Evolutionary conservation across 148 eudicot species (phyloP).

Genomic region (Rhododendron henanense): DNA sequence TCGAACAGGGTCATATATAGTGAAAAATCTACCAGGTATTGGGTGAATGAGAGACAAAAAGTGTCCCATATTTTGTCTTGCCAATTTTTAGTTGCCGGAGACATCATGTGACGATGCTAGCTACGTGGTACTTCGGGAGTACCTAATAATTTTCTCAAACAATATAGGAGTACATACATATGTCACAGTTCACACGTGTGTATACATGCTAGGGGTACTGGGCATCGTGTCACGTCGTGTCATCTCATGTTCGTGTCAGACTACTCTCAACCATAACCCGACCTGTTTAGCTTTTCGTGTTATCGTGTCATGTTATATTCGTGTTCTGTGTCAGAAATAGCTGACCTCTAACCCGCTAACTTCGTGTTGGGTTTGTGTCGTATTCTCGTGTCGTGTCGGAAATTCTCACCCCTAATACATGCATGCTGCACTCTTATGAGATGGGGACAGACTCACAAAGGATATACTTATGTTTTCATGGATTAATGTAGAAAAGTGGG

Average conservation of each 20-base stretch:
- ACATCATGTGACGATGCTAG: neutral
- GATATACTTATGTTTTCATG: neutral
- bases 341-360: no score
- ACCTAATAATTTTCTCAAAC: neutral
- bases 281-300: no score
- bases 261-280: no score
- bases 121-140: neutral
- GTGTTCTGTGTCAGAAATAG: no score
- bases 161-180: neutral
- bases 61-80: neutral
- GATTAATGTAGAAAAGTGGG: conserved; percentile 40
- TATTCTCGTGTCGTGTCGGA: no score
- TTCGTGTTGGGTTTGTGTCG: no score
- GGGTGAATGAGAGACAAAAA: neutral
- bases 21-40: neutral
- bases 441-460: neutral
- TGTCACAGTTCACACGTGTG: neutral
- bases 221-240: no score
- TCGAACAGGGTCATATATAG: neutral
- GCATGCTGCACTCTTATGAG: neutral
- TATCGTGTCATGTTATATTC: no score
- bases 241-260: no score
- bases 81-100: neutral
- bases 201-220: no score
- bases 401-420: no score